Percentiles rank a stretch among this genome's conserved stretches.
Evolutionary conservation across 2,329 filamentous ascomycete genomes (phyloP).

Genomic region (Sarocladiaceae sp.): DNA sequence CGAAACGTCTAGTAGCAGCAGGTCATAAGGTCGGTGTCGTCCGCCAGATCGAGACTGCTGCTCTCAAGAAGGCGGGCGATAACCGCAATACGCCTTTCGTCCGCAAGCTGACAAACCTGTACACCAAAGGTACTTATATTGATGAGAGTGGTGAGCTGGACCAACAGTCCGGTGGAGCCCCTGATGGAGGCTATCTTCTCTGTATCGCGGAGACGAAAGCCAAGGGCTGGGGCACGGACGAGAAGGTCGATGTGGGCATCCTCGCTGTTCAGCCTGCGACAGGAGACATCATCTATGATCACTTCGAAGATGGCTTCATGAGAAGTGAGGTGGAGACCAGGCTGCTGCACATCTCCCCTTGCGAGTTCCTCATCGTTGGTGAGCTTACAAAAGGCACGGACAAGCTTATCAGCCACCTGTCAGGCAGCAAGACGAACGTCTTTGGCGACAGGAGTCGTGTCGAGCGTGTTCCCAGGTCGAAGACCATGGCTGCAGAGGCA

Average conservation of each 20-base stretch:
- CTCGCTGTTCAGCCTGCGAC: constrained; percentile 93
- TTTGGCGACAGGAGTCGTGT: constrained; percentile 87
- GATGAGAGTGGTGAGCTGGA: constrained; percentile 84
- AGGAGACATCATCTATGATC: constrained; percentile 91
- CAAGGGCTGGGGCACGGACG: constrained; percentile 77
- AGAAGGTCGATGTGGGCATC: constrained; percentile 87
- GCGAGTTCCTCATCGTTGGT: constrained; percentile 90
- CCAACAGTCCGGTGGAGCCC: constrained; percentile 39
- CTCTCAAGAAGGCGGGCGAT: constrained; percentile 89
- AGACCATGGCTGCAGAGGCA: constrained; percentile 76
- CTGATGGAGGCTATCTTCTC: constrained; percentile 77
- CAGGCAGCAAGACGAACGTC: constrained; percentile 81
- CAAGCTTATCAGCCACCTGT: constrained; percentile 84
- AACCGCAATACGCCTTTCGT: constrained; percentile 91
- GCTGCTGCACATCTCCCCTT: constrained; percentile 90
- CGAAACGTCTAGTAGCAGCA: constrained; percentile 84
- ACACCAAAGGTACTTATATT: constrained; percentile 96
- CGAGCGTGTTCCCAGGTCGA: constrained; percentile 68
- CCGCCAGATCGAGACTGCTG: constrained; percentile 88
- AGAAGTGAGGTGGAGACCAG: constrained; percentile 90
- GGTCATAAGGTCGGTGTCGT: constrained; percentile 97
- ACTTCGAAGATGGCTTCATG: constrained; percentile 97
- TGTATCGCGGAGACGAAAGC: constrained; percentile 84
- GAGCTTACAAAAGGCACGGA: constrained; percentile 85
- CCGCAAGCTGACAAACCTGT: constrained; percentile 89